phyloP scores from a whole-genome alignment of 352 stramenopile species.

The Phytophthora sp. region DNA sequence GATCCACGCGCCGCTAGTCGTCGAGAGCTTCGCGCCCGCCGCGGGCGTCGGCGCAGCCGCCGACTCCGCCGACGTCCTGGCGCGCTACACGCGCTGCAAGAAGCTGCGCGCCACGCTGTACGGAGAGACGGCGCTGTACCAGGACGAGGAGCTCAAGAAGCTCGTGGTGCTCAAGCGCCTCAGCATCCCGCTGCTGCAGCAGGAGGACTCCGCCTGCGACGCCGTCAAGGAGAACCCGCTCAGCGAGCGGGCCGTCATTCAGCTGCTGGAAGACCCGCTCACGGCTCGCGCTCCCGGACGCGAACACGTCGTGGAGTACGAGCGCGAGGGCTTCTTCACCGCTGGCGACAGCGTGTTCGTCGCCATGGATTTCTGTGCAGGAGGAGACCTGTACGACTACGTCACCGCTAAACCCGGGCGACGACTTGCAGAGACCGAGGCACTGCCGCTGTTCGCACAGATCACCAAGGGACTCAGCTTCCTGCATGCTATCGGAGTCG shows the following conservation, averaged over 20 bases:
- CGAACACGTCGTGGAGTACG: constrained; percentile 51
- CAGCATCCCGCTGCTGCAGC: constrained; percentile 41
- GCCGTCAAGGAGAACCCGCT: constrained; percentile 54
- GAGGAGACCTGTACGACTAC: constrained; percentile 70
- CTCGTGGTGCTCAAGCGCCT: constrained; percentile 67
- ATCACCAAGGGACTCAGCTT: constrained; percentile 53
- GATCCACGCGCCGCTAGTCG: constrained; percentile 27
- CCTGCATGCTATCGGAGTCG: constrained; percentile 53
- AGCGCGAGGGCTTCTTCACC: constrained; percentile 50
- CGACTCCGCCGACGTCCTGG: constrained; percentile 12
- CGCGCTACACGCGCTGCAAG: constrained; percentile 46
- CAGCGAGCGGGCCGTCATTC: constrained; percentile 58
- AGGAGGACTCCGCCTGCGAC: constrained; percentile 29
- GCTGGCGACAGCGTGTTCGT: constrained; percentile 52
- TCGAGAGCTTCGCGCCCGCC: constrained; percentile 20
- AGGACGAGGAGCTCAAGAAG: constrained; percentile 42
- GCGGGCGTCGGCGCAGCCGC: background rate
- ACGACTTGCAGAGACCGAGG: constrained; percentile 44
- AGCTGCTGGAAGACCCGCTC: constrained; percentile 41
- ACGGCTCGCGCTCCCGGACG: constrained; percentile 33
- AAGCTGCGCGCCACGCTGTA: constrained; percentile 61
- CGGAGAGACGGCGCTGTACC: constrained; percentile 62
- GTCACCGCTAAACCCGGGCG: constrained; percentile 37
- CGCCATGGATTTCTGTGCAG: constrained; percentile 70
- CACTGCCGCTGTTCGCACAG: constrained; percentile 44